Evolutionary conservation across 73 alveolate species (phyloP).

Genomic region (Tetrahymena malaccensis): DNA sequence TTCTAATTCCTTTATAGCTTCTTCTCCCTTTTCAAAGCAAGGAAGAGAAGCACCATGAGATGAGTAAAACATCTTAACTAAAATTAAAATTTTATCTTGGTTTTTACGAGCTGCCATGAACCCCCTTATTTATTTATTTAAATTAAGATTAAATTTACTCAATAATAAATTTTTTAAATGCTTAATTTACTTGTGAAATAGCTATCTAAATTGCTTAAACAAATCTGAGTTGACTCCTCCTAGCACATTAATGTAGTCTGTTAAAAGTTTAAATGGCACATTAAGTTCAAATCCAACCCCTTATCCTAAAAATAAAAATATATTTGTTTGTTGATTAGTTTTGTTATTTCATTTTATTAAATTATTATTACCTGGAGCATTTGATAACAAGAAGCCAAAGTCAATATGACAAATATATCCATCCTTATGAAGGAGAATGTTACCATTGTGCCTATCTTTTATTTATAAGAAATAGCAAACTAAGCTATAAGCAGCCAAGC

Average conservation of each 20-base stretch:
- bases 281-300: constrained; percentile 26
- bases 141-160: background rate
- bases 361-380: constrained; percentile 89
- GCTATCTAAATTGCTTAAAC: constrained; percentile 30
- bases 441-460: constrained; percentile 96
- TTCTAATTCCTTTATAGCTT: constrained; percentile 69
- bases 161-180: background rate
- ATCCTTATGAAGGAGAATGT: constrained; percentile 84
- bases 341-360: too few relatives aligned
- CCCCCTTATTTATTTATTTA: constrained; percentile 13
- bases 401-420: constrained; percentile 93
- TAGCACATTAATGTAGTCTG: constrained; percentile 65
- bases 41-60: constrained; percentile 87
- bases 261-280: constrained; percentile 25
- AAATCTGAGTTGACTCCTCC: constrained; percentile 73
- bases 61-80: constrained; percentile 92
- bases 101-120: constrained; percentile 84
- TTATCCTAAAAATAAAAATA: background rate
- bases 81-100: constrained; percentile 72
- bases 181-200: constrained; percentile 30
- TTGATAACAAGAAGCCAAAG: constrained; percentile 87
- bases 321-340: background rate
- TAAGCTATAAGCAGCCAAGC: constrained; percentile 71
- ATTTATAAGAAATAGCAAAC: constrained; percentile 81
- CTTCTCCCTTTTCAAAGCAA: constrained; percentile 89